Percentiles rank a stretch among this genome's conserved stretches.
These are phyloP conservation scores for Lantana camara DNA, from an alignment of 257 asterid species.

Conservation along the genomic window DNA sequence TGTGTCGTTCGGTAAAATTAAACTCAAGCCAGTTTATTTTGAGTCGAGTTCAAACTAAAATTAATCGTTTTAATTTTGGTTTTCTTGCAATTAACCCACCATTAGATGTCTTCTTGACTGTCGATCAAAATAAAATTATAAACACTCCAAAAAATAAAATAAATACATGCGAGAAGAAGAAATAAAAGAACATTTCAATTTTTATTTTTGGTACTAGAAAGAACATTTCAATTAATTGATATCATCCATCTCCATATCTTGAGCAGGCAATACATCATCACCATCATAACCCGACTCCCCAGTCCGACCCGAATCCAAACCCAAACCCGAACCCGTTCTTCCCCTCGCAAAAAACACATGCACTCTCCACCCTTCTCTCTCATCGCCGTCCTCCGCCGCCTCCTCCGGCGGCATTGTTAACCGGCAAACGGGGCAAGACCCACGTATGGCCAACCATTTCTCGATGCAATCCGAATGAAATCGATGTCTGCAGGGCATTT, in stretches of 20 bases:
- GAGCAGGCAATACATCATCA: not conserved
- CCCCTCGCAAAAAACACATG: conserved; percentile 29
- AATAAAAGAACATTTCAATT: not conserved
- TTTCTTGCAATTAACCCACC: too few relatives aligned
- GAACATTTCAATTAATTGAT: not conserved
- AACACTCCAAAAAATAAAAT: too few relatives aligned
- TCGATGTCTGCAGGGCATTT: conserved; percentile 40
- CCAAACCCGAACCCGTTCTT: not conserved
- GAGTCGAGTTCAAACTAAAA: too few relatives aligned
- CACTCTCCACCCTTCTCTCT: conserved; percentile 16
- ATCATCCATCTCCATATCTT: not conserved
- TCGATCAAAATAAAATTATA: too few relatives aligned
- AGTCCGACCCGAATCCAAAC: conserved; percentile 1
- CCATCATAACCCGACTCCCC: not conserved
- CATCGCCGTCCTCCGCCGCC: conserved; percentile 8
- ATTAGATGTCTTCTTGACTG: too few relatives aligned
- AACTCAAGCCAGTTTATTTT: too few relatives aligned
- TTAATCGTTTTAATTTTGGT: too few relatives aligned
- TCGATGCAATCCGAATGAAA: conserved; percentile 33
- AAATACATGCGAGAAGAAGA: not conserved
- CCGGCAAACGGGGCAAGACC: conserved; percentile 38
- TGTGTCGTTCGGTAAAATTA: too few relatives aligned
- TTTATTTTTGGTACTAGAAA: too few relatives aligned
- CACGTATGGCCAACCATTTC: conserved; percentile 35
- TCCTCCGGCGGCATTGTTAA: conserved; percentile 24